Conservation (phyloP, 768 basidiomycete species). For the Tricholomella constricta region DNA sequence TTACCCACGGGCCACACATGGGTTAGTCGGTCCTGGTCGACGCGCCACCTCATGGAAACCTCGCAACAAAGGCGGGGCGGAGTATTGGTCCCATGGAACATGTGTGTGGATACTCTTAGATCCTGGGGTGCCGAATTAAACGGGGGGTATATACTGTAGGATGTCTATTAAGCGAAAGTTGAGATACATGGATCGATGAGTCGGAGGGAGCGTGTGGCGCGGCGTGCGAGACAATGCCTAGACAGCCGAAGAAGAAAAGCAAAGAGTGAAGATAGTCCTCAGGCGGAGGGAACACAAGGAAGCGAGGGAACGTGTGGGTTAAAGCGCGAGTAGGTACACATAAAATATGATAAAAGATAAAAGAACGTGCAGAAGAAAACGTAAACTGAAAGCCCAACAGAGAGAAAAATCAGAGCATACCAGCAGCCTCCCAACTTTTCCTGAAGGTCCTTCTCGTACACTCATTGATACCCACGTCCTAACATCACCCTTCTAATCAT, state of each 20-base stretch:
- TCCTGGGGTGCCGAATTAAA: not conserved
- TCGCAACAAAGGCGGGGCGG: too few relatives aligned
- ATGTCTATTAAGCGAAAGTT: not conserved
- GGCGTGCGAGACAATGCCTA: not conserved
- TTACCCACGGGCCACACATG: too few relatives aligned
- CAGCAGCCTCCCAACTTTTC: not conserved
- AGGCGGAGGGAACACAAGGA: too few relatives aligned
- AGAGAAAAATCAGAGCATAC: not conserved
- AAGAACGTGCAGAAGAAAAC: not conserved
- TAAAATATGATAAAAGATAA: not conserved
- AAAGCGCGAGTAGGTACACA: not conserved
- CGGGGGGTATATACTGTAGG: slow-evolving; percentile 9
- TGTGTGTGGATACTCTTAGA: too few relatives aligned
- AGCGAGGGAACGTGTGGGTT: not conserved
- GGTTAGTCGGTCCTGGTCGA: too few relatives aligned
- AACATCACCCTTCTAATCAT: not conserved
- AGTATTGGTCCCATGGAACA: too few relatives aligned
- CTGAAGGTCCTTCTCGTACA: too few relatives aligned
- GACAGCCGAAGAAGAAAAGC: not conserved
- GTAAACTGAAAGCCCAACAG: not conserved
- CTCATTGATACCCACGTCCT: not conserved
- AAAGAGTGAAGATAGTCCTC: not conserved
- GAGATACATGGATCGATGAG: not conserved
- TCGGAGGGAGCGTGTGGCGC: slow-evolving; percentile 8
- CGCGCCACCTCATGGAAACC: too few relatives aligned